Conservation (phyloP, 352 stramenopile species). For the Peronospora belbahrii region DNA sequence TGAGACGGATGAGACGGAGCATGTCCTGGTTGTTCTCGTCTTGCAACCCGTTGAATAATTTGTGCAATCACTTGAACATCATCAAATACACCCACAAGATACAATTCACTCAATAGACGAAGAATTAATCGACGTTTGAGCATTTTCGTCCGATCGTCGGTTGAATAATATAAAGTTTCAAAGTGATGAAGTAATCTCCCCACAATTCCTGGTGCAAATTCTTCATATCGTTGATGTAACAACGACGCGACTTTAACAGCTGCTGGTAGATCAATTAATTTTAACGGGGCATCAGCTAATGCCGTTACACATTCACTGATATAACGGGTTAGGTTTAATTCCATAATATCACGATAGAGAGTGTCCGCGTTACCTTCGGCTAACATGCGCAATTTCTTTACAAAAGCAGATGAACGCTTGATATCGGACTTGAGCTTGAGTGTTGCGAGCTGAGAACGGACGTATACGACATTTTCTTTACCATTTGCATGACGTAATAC, state of each 20-base stretch:
- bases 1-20: no score
- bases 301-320: conserved; percentile 91
- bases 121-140: conserved; percentile 67
- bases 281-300: conserved; percentile 82
- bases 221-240: conserved; percentile 89
- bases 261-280: conserved; percentile 78
- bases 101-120: conserved; percentile 78
- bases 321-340: conserved; percentile 93
- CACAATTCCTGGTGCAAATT: conserved; percentile 70
- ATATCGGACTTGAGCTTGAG: conserved; percentile 96
- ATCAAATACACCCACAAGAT: conserved; percentile 67
- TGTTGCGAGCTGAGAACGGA: conserved; percentile 78
- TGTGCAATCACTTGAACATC: conserved; percentile 67
- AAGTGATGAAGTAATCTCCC: conserved; percentile 47
- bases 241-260: conserved; percentile 81
- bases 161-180: conserved; percentile 41
- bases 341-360: conserved; percentile 79
- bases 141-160: conserved; percentile 75
- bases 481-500: conserved; percentile 58
- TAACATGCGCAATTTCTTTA: conserved; percentile 92
- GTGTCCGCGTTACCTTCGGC: conserved; percentile 59
- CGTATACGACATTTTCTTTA: conserved; percentile 28
- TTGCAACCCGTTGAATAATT: conserved; percentile 73
- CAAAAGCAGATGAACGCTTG: conserved; percentile 97
- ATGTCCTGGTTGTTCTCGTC: conserved; percentile 36